Evolutionary conservation across 371 early-diverging fungal species (phyloP).

Genomic region (Rhizomucor miehei): DNA sequence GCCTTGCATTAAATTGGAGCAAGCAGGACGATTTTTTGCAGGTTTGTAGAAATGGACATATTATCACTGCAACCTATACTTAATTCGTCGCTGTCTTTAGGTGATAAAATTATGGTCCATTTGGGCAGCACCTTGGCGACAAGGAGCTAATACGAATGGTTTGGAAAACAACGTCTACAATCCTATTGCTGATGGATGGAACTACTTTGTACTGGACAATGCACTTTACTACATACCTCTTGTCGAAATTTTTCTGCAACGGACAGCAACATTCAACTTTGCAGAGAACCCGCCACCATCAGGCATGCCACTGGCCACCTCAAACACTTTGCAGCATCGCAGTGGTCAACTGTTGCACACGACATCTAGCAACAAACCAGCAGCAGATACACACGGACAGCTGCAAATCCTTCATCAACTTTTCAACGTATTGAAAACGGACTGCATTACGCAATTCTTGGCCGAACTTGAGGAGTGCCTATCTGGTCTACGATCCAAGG

Average conservation of each 20-base stretch:
- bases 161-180: not conserved
- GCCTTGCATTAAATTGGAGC: slow-evolving; percentile 30
- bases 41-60: slow-evolving; percentile 2
- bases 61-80: not conserved
- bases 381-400: slow-evolving; percentile 5
- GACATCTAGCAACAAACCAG: not conserved
- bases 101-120: slow-evolving; percentile 28
- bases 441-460: slow-evolving; percentile 17
- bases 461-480: slow-evolving; percentile 11
- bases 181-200: slow-evolving; percentile 23
- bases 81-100: not conserved
- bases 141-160: slow-evolving; percentile 8
- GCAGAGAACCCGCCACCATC: slow-evolving; percentile 6
- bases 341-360: not conserved
- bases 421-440: slow-evolving; percentile 20
- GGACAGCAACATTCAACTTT: slow-evolving; percentile 17
- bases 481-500: not conserved
- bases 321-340: not conserved
- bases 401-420: slow-evolving; percentile 23
- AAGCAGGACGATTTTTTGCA: slow-evolving; percentile 25
- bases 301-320: not conserved
- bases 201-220: slow-evolving; percentile 27
- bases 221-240: slow-evolving; percentile 23
- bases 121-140: slow-evolving; percentile 36
- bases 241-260: slow-evolving; percentile 26